phyloP scores from a whole-genome alignment of 805 yeast genomes.

The Saccharomycopsis vini region DNA sequence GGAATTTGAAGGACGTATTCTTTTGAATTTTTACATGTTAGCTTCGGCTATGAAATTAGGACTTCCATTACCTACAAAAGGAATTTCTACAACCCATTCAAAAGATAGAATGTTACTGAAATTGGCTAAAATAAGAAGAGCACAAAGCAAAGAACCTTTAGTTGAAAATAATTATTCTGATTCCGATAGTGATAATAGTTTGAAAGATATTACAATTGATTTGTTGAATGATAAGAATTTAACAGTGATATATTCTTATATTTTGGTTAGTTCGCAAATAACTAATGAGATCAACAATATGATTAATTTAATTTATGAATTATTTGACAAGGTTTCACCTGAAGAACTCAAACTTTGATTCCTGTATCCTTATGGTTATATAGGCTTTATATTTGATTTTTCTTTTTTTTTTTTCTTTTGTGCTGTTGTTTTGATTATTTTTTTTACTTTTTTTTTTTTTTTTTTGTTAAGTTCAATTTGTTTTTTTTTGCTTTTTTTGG shows the following conservation, averaged over 20 bases:
- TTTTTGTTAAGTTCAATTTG: too few species aligned
- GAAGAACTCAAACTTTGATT: constrained; percentile 11
- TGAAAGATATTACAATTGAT: not conserved
- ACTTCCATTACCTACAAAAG: constrained; percentile 66
- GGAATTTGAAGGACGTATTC: constrained; percentile 65
- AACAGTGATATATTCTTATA: constrained; percentile 66
- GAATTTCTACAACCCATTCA: constrained; percentile 71
- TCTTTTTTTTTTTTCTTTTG: too few species aligned
- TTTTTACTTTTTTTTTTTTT: too few species aligned
- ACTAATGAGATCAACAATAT: constrained; percentile 56
- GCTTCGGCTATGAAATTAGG: constrained; percentile 70
- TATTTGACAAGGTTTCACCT: constrained; percentile 54
- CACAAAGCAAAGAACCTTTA: constrained; percentile 25
- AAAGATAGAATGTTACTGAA: constrained; percentile 60
- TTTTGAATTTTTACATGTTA: constrained; percentile 67
- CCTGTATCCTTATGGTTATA: too few species aligned
- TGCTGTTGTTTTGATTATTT: not conserved
- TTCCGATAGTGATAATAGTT: not conserved
- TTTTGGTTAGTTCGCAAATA: constrained; percentile 60
- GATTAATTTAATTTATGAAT: constrained; percentile 41
- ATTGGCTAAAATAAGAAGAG: constrained; percentile 46
- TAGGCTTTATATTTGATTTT: too few species aligned
- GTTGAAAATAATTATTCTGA: not conserved
- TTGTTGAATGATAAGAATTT: constrained; percentile 58
- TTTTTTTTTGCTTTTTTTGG: too few species aligned